Evolutionary conservation across 83 land plant species (phyloP), one percentile per base, ranked within the genome.

Genomic region (Picea abies): DNA sequence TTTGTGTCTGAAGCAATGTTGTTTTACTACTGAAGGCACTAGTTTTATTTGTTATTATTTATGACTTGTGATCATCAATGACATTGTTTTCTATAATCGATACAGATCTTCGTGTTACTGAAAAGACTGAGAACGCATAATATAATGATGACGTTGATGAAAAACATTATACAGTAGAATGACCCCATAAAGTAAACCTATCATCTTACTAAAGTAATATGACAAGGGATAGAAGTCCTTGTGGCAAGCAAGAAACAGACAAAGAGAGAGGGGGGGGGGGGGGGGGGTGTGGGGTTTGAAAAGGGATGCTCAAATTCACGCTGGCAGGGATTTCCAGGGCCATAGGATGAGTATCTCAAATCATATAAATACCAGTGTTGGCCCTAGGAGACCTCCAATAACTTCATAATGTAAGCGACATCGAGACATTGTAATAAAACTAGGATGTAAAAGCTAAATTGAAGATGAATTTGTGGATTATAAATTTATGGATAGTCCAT

Each of bases 341-440:
- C 41, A 79, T 79, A 20, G 11, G 80, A 17, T 41, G 62, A 44
- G 25, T 26, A 16, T 52, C 32, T 37, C 82, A 68, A 79, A 56
- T 82, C 17, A 23, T 72, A 58, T 22, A 14, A 70, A 16, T 79
- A 37, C 78, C 23, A 64, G 76, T 63, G 72, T 80, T 77, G 87
- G 83, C 5, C 87, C 89, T 58, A 83, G 86, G 35, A 91, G 84
- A 83, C 87, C 87, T n/a, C 84, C 65, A 56, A 17, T 75, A 88
- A 83, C 65, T 68, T 56, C 15, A 25, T 60, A 25, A 23, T 80
- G 3, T 0, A 82, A 73, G 25, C 6, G 66, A 32, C 7, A 25
- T 61, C 23, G 19, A 60, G 66, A 37, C 3, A 64, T 17, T 52
- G 64, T 26, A 61, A 37, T 47, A 20, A 12, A 60, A 32, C 47